Evolutionary conservation across 805 yeast genomes (phyloP), one percentile per base, ranked within the genome.

Genomic region (Babjeviella inositovora): DNA sequence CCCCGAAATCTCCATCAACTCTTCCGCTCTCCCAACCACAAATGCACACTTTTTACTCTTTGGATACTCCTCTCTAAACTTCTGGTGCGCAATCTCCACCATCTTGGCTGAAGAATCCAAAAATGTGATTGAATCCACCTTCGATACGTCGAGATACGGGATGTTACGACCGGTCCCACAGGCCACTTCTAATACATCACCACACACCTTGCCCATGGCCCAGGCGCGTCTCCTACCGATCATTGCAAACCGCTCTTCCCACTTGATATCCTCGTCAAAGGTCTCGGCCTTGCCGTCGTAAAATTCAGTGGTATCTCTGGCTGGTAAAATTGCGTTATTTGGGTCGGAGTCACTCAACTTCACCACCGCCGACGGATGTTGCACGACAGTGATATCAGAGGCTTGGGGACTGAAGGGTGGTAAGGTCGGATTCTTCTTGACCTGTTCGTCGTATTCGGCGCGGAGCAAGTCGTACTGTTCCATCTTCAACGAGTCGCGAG

Each of bases 131-230:
- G 94, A 76, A 22, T 62, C 58, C 15, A 87, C 50, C 14, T 53
- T 42, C 2, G 63, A 57, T 11, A 71, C 63, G 25, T 72, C 62
- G 34, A 82, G 48, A 41, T 74, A 85, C 22, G 74, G 71, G 27
- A 87, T 63, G 42, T 90, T 90, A 46, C 97, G 63, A 5, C 98
- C 97, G 0, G 98, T 90, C 28, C 98, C 98, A 41, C 93, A 80
- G 0, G 96, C 75, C 7, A 87, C 90, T 46, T 90, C 98, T 27
- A 90, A 52, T 2, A 84, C 95, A 41, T 90, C 95, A 12, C 98
- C 98, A 28, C 57, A 52, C 23, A 74, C 63, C 30, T 76, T 77
- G 17, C 56, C 63, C 84, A 79, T 77, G 21, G 77, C 45, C 79
- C 90, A 74, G 35, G 70, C 70, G 37, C 95, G 61, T 47, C 77